Evolutionary conservation across 345 rosid species (phyloP).

Genomic region (Salix suchowensis): DNA sequence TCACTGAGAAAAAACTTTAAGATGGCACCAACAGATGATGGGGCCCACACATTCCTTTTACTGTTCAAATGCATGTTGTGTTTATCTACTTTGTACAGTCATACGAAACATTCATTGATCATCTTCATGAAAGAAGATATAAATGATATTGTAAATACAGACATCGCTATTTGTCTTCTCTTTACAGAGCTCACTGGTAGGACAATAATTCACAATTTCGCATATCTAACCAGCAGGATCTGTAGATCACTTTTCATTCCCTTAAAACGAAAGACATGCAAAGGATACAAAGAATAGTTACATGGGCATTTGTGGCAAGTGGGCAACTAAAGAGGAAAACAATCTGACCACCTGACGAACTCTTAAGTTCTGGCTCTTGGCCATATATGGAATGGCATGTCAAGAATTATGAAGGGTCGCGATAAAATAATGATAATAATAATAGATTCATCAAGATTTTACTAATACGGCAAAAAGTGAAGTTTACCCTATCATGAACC

Average conservation of each 20-base stretch:
- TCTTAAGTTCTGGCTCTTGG: background rate
- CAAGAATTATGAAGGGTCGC: background rate
- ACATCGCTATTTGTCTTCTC: background rate
- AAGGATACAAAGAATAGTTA: slow-evolving; percentile 1
- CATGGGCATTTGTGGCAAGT: background rate
- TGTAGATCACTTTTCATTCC: background rate
- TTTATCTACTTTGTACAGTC: background rate
- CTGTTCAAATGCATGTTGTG: background rate
- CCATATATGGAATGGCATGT: background rate
- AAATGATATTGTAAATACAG: background rate
- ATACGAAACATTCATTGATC: background rate
- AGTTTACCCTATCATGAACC: background rate
- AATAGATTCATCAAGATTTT: background rate
- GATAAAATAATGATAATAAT: background rate
- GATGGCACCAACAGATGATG: background rate
- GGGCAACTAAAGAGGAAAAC: background rate
- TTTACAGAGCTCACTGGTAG: background rate
- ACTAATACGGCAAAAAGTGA: background rate
- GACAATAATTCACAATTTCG: slow-evolving; percentile 4
- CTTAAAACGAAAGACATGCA: slow-evolving; percentile 3
- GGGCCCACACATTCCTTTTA: background rate
- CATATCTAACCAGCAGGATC: background rate
- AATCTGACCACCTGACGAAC: background rate
- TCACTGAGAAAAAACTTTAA: background rate
- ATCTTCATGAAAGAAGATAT: background rate